These are phyloP conservation scores for Sisymbrium altissimum DNA, from an alignment of 345 rosid species.

Conservation along the genomic window DNA sequence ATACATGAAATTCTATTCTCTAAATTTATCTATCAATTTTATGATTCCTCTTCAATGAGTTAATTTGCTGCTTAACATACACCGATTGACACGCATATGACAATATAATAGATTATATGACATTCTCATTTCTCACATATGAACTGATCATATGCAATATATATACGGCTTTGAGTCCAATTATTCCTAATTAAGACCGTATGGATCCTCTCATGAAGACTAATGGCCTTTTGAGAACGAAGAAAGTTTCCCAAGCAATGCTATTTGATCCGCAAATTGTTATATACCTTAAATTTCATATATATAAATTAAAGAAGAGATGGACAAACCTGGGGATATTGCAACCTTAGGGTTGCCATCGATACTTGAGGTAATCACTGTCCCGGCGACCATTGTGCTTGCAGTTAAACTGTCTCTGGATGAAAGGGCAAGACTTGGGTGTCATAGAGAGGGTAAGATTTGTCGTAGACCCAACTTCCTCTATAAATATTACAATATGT, in stretches of 20 bases:
- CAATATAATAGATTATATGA: neutral
- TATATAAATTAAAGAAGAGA: neutral
- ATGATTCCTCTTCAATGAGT: neutral
- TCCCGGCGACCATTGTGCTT: slow-evolving; percentile 54
- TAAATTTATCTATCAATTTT: neutral
- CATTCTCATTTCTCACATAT: too few relatives aligned
- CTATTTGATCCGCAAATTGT: neutral
- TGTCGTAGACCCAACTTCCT: slow-evolving; percentile 66
- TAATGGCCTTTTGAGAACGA: neutral
- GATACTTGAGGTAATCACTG: slow-evolving; percentile 49
- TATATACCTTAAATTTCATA: neutral
- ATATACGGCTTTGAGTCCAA: neutral
- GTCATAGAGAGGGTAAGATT: slow-evolving; percentile 51
- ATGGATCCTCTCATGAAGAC: neutral
- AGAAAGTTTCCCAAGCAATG: neutral
- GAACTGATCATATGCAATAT: too few relatives aligned
- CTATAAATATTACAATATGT: slow-evolving; percentile 31
- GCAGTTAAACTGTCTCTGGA: slow-evolving; percentile 56
- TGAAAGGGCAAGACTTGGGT: slow-evolving; percentile 45
- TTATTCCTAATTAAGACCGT: neutral
- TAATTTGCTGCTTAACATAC: neutral
- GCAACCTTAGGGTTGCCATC: slow-evolving; percentile 63
- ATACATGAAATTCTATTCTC: neutral
- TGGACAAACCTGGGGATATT: slow-evolving; percentile 46
- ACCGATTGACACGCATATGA: neutral